phyloP scores from a whole-genome alignment of 257 asterid species.

The Thymus quinquecostatus region DNA sequence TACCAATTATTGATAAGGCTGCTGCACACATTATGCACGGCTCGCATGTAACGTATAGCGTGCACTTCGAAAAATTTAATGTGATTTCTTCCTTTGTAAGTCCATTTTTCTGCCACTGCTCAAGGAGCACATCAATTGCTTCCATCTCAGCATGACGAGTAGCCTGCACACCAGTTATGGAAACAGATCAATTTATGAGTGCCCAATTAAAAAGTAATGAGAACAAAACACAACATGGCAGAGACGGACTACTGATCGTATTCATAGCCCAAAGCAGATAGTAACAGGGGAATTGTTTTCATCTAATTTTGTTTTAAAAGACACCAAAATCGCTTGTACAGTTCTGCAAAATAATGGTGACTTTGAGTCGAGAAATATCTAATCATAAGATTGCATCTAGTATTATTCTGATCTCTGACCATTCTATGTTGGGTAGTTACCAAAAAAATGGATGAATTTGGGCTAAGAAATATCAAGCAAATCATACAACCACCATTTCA shows the following conservation, averaged over 20 bases:
- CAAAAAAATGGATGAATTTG: neutral
- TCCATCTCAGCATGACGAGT: conserved; percentile 98
- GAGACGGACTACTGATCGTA: neutral
- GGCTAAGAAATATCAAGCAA: neutral
- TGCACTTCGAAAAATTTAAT: conserved; percentile 64
- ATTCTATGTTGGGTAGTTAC: neutral
- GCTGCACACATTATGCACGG: conserved; percentile 98
- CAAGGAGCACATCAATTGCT: conserved; percentile 86
- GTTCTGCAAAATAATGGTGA: neutral
- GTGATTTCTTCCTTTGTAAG: conserved; percentile 58
- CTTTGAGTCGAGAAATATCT: conserved; percentile 20
- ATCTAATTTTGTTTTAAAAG: neutral
- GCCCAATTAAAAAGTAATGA: neutral
- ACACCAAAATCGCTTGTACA: neutral
- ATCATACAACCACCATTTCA: conserved; percentile 8
- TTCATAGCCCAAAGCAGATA: neutral
- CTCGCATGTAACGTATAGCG: conserved; percentile 88
- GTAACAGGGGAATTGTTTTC: neutral
- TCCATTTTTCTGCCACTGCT: conserved; percentile 65
- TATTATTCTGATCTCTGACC: conserved; percentile 7
- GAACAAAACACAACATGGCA: neutral
- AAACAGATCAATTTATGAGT: conserved; percentile 14
- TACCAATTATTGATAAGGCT: conserved; percentile 79
- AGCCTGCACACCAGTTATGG: conserved; percentile 48
- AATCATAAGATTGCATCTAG: conserved; percentile 9